Percentiles rank a stretch among this genome's conserved stretches.
Conservation (phyloP, 805 yeast species). For the Saturnispora zaruensis region DNA sequence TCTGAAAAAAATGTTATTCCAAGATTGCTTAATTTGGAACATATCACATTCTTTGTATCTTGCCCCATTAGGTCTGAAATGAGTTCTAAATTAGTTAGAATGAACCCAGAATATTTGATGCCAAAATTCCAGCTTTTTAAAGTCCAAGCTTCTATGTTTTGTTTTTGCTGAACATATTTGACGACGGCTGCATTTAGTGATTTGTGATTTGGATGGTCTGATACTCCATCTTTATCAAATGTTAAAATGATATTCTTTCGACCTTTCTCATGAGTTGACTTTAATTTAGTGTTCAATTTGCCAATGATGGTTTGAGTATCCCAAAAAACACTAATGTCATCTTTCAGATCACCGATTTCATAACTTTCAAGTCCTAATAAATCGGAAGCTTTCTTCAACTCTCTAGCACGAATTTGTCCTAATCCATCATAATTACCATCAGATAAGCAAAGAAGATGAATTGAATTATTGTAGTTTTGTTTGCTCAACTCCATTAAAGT, state of each 20-base stretch:
- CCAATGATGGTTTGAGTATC: conserved; percentile 33
- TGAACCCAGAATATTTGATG: conserved; percentile 42
- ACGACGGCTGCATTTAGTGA: conserved; percentile 47
- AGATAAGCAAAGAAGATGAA: conserved; percentile 63
- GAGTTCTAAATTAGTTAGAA: conserved; percentile 31
- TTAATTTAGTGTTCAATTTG: conserved; percentile 25
- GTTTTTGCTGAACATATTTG: conserved; percentile 23
- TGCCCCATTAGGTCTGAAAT: neutral
- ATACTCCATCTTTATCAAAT: conserved; percentile 77
- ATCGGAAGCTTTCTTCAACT: conserved; percentile 46
- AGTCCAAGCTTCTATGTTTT: conserved; percentile 16
- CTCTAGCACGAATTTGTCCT: conserved; percentile 55
- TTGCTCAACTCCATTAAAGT: conserved; percentile 46
- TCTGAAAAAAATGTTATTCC: neutral
- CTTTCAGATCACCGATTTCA: conserved; percentile 45
- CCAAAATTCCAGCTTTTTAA: conserved; percentile 28
- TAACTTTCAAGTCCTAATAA: conserved; percentile 44
- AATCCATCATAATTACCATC: conserved; percentile 70
- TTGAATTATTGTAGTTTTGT: conserved; percentile 38
- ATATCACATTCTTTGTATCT: neutral
- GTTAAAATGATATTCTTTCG: conserved; percentile 42
- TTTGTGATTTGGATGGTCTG: conserved; percentile 81
- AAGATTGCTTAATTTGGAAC: neutral
- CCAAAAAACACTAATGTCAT: conserved; percentile 69
- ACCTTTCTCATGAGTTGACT: neutral